Base-by-base conservation (phyloP, 192 early-diverging fungal genomes). In the Thoreauomyces humboldtii region DNA sequence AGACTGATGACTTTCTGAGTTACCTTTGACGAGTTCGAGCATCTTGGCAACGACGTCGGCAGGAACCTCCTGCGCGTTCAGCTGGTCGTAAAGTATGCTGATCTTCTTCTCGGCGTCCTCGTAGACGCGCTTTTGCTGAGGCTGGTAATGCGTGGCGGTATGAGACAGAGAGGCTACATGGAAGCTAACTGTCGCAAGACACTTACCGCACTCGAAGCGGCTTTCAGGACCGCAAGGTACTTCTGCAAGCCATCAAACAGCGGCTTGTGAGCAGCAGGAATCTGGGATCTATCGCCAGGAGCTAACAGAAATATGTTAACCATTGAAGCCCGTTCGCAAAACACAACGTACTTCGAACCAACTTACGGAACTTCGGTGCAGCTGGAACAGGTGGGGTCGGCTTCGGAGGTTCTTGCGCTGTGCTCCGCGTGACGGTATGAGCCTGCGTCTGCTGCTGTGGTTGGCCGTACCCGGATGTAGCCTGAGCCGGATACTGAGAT, bases 91-190 rank as follows among this genome's bases (percentile, higher is more conserved):
- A 44, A 98, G 64, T 5, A 75, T 72, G 31, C 86, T 80, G 31
- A 98, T 60, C n/a, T 88, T 78, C 69, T 89, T 90, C 47, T 94
- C 89, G 2, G 92, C 85, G 50, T 98, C 93, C 61, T 92, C 89
- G 68, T 89, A 80, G 50, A 88, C 78, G 51, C 86, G 77, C 62
- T 87, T 87, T 64, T 90, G 84, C 22, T 77, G 76, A n/a, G 88
- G 84, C 77, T 90, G 61, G 50, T 19, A 52, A 24, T n/a, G n/a
- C n/a, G n/a, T n/a, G n/a, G n/a, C n/a, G n/a, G n/a, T n/a, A n/a
- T n/a, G n/a, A n/a, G n/a, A n/a, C n/a, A n/a, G n/a, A n/a, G n/a
- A n/a, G n/a, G n/a, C n/a, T n/a, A n/a, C n/a, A n/a, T n/a, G n/a
- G n/a, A n/a, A n/a, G n/a, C n/a, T n/a, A n/a, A n/a, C n/a, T n/a